Base-by-base conservation (phyloP, 805 yeast genomes). In the Metschnikowia shivogae region DNA sequence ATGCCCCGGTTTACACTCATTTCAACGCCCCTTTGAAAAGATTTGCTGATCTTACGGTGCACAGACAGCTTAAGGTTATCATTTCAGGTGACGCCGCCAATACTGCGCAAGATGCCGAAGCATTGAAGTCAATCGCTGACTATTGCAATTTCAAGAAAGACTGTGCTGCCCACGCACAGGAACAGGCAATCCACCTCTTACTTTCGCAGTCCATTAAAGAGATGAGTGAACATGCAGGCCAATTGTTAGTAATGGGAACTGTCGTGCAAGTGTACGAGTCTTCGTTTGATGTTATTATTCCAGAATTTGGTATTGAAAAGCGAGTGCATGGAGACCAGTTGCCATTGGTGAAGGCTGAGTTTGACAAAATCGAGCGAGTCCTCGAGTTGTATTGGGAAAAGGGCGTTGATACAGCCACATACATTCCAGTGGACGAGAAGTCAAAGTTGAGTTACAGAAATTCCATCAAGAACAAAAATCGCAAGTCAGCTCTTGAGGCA, bases 301-400 rank as follows among this genome's bases (percentile, higher is more conserved):
- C 97, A 2, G 96, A 89, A 53, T 85, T 89, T 68, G 97, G 97
- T 36, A 86, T 90, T 56, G 97, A 90, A 62, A 90, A 90, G 65
- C 77, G 97, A 58, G 97, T 90, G 19, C 99, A 93, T 60, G 97
- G 98, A 24, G 99, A 93, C 66, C 98, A 93, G 66, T 72, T 93
- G 45, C 98, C 98, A 9, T 72, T 92, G 50, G 80, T 80, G 20
- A 90, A 89, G 64, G 98, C 97, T 5, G 98, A 93, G 63, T 93
- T 86, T 62, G 90, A 87, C 62, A 86, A 84, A 60, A 57, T 61
- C 13, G 69, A 76, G 34, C 76, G 88, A 36, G 67, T 81, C 8
- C 73, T 92, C 57, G 97, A 92, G 61, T 70, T 92, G 39, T 89
- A 78, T 60, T 92, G 99, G 99, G 95, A 89, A 63, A 81, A 80